Evolutionary conservation across 192 early-diverging fungal genomes (phyloP), one percentile per base, ranked within the genome.

Genomic region (Funneliformis geosporum): DNA sequence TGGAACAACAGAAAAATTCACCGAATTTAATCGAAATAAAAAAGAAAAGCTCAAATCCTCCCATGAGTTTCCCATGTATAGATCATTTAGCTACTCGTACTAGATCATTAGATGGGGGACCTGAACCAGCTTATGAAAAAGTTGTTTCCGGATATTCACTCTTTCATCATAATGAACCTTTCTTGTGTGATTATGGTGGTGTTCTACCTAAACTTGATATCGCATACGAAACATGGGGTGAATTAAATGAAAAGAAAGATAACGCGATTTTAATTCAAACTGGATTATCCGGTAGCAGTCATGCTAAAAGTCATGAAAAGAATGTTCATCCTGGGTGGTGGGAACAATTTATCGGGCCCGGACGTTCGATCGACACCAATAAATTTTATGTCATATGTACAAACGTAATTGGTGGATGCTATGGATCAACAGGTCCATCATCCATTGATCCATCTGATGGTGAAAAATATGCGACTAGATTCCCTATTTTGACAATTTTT

Each of bases 211-310:
- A 84, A 61, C 87, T 96, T 79, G 84, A 91, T 65, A 92, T 99
- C 74, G 98, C 98, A 2, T 99, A 98, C 82, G 97, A 99, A 81
- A 93, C 97, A 27, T 99, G 97, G 97, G 98, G 98, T n/a, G 85
- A 81, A 60, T 85, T 98, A 47, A 97, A 98, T 84, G 87, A 82
- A 21, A 87, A 88, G 47, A 90, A 87, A 66, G 87, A 87, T 81
- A 99, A 99, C 82, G 96, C 87, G 2, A 97, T 99, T 72, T 84
- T 99, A 73, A 87, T 99, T 44, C 95, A 96, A 84, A 98, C 96
- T n/a, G 97, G 97, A 68, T 86, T 99, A 12, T 95, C 94, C 21
- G 98, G 91, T 43, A 93, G 91, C 76, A 93, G 92, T 27, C 97
- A 99, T 77, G 97, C 97, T 60, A 96, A 92, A 82, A 95, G 93